A percentile compares a stretch with the other conserved stretches of the same genome.
Evolutionary conservation across 148 eudicot genomes (phyloP).

Genomic region (Linanthus parryae): DNA sequence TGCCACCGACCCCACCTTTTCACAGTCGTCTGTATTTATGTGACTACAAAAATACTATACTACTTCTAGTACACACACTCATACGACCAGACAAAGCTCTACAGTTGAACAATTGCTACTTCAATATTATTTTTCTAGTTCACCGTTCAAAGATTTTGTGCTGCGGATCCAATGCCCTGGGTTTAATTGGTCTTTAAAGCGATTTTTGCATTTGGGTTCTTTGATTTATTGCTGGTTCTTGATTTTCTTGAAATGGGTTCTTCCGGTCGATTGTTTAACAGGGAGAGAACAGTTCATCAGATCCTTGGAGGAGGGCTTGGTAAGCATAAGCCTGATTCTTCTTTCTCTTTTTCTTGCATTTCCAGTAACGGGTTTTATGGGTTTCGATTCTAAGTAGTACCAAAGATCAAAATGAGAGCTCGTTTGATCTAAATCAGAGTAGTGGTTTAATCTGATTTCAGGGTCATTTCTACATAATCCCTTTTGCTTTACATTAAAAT

Average conservation of each 20-base stretch:
- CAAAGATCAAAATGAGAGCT: too few relatives aligned
- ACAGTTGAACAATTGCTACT: too few relatives aligned
- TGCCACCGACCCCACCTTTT: constrained; percentile 9
- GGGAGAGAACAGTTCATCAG: constrained; percentile 64
- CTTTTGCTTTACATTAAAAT: too few relatives aligned
- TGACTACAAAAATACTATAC: neutral
- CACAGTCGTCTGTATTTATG: neutral
- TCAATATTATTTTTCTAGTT: too few relatives aligned
- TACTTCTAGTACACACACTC: neutral
- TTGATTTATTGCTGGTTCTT: constrained; percentile 5
- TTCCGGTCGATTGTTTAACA: constrained; percentile 56
- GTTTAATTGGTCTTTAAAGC: neutral
- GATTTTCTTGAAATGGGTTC: constrained; percentile 35
- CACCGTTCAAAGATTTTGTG: neutral
- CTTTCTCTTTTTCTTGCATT: constrained; percentile 1
- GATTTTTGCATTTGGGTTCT: neutral
- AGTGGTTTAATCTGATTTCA: too few relatives aligned
- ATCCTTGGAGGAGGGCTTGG: constrained; percentile 73
- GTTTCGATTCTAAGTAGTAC: too few relatives aligned
- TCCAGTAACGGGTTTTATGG: too few relatives aligned
- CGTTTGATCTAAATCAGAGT: too few relatives aligned
- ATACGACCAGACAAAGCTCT: constrained; percentile 1
- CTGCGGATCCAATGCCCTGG: neutral
- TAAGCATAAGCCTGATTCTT: constrained; percentile 16
- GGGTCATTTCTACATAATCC: too few relatives aligned